Percentiles rank a stretch among this genome's conserved stretches.
Conservation (phyloP, 441 rosid genomes). For the Pelargonium myrrhifolium region DNA sequence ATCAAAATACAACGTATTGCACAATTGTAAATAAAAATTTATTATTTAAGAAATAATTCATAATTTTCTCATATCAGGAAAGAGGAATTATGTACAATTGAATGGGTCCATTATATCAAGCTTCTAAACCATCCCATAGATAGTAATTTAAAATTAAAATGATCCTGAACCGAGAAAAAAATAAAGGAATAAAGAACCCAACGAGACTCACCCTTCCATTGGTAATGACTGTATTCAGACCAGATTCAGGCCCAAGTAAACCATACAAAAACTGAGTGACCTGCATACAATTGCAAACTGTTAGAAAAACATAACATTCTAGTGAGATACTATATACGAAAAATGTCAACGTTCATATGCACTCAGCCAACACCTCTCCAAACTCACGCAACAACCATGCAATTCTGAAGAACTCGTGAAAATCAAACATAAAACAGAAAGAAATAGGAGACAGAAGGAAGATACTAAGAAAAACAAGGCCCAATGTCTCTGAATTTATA, state of each 20-base stretch:
- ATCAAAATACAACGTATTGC: constrained; percentile 6
- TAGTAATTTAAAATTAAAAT: background rate
- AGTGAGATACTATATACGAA: constrained; percentile 14
- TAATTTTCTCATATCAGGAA: background rate
- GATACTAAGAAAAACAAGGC: background rate
- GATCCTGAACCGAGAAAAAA: background rate
- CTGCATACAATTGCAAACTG: constrained; percentile 36
- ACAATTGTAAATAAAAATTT: background rate
- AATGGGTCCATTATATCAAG: background rate
- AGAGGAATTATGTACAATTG: background rate
- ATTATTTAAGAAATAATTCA: background rate
- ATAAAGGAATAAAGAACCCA: background rate
- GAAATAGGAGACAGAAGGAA: background rate
- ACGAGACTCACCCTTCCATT: constrained; percentile 77
- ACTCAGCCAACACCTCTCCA: background rate
- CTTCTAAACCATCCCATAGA: background rate
- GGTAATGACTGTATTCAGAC: constrained; percentile 69
- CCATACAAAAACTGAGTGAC: constrained; percentile 52
- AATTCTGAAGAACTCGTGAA: background rate
- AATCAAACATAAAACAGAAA: background rate
- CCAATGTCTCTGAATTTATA: background rate
- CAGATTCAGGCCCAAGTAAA: constrained; percentile 61
- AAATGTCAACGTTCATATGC: constrained; percentile 10
- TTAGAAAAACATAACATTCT: constrained; percentile 16
- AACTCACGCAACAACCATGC: constrained; percentile 3